Conservation (phyloP, 2,329 filamentous ascomycete species). For the Aspergillus amoenus region DNA sequence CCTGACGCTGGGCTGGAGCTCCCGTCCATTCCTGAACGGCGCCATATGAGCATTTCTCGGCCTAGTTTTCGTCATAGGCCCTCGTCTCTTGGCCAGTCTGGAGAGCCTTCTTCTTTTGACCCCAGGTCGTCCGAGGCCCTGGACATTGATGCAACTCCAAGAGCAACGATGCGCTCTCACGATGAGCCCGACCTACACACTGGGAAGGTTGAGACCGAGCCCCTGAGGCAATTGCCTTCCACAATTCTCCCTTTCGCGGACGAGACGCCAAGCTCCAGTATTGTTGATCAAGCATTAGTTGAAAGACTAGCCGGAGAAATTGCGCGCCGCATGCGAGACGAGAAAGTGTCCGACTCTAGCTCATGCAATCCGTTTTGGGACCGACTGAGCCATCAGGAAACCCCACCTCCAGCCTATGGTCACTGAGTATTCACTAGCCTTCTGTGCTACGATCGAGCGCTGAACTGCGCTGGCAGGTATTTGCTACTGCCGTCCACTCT, state of each 20-base stretch:
- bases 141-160: constrained; percentile 37
- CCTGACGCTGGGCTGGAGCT: constrained; percentile 39
- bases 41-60: constrained; percentile 29
- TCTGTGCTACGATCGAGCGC: neutral
- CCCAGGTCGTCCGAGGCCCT: constrained; percentile 20
- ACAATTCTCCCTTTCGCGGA: constrained; percentile 37
- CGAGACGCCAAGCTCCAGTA: constrained; percentile 29
- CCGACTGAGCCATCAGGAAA: constrained; percentile 34
- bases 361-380: constrained; percentile 39
- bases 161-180: constrained; percentile 25
- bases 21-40: constrained; percentile 35
- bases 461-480: constrained; percentile 3
- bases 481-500: constrained; percentile 17
- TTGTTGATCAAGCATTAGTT: constrained; percentile 49
- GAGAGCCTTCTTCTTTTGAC: constrained; percentile 23
- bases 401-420: constrained; percentile 47
- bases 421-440: constrained; percentile 27
- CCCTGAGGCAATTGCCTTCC: constrained; percentile 31
- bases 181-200: constrained; percentile 14
- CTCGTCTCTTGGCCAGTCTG: constrained; percentile 23
- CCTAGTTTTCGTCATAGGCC: constrained; percentile 23
- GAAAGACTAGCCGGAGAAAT: constrained; percentile 87
- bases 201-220: constrained; percentile 30
- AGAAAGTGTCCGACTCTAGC: constrained; percentile 57
- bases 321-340: constrained; percentile 77